phyloP scores from a whole-genome alignment of 768 basidiomycete species.

The Lanmaoa pseudosensibilis region DNA sequence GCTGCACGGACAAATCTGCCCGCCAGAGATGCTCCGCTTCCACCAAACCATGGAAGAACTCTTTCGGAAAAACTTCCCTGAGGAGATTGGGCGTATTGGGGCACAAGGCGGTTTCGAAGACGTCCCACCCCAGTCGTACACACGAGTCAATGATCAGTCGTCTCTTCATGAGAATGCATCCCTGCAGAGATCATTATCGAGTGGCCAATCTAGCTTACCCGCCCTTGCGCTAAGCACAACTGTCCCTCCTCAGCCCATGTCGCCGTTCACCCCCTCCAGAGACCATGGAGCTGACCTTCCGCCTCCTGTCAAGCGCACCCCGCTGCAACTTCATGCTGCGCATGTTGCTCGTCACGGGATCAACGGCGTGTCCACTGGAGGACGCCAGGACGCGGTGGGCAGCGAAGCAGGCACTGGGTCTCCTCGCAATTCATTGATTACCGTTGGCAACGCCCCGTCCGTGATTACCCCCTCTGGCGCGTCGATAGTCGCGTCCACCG shows the following conservation, averaged over 20 bases:
- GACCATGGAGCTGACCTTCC: slow-evolving; percentile 8
- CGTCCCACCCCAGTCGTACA: slow-evolving; percentile 39
- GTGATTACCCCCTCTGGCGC: slow-evolving; percentile 44
- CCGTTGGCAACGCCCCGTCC: slow-evolving; percentile 54
- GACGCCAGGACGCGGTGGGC: slow-evolving; percentile 50
- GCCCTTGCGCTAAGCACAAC: slow-evolving; percentile 52
- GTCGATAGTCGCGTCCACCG: slow-evolving; percentile 62
- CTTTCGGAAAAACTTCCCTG: slow-evolving; percentile 81
- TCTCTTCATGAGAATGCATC: slow-evolving; percentile 51
- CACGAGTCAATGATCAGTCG: slow-evolving; percentile 44
- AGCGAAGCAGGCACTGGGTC: slow-evolving; percentile 50
- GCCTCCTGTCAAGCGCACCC: slow-evolving; percentile 57
- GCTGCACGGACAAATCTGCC: slow-evolving; percentile 79
- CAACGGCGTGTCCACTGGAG: slow-evolving; percentile 76
- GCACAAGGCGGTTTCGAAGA: slow-evolving; percentile 58
- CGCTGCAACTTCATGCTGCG: slow-evolving; percentile 76
- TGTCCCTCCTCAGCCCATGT: slow-evolving; percentile 46
- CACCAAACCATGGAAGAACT: slow-evolving; percentile 86
- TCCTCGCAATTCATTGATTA: slow-evolving; percentile 73
- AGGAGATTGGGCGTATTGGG: slow-evolving; percentile 73
- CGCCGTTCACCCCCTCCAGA: slow-evolving; percentile 35
- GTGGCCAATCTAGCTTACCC: slow-evolving; percentile 40
- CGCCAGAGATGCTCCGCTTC: slow-evolving; percentile 88
- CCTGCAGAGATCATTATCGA: slow-evolving; percentile 46
- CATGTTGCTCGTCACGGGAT: slow-evolving; percentile 82